A percentile compares a stretch with the other conserved stretches of the same genome.
Evolutionary conservation across 345 rosid genomes (phyloP).

Genomic region (Hypericum perforatum): DNA sequence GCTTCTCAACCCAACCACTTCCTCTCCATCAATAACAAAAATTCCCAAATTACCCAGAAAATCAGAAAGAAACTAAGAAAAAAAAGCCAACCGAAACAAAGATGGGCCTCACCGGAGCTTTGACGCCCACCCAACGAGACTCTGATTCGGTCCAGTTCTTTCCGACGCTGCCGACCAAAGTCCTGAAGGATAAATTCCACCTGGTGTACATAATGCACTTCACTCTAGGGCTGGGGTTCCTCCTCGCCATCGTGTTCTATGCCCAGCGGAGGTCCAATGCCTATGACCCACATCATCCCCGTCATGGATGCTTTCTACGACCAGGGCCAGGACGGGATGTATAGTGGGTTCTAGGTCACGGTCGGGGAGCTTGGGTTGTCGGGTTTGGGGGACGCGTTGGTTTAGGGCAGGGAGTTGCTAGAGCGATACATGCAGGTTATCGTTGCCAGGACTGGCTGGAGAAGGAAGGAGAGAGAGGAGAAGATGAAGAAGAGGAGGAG

Average conservation of each 20-base stretch:
- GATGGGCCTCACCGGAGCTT: constrained; percentile 36
- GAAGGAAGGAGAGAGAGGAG: too few species aligned
- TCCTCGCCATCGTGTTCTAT: constrained; percentile 47
- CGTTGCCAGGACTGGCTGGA: constrained; percentile 92
- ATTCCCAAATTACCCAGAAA: too few species aligned
- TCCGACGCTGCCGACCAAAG: constrained; percentile 14
- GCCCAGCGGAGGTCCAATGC: constrained; percentile 57
- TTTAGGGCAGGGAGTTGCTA: constrained; percentile 91
- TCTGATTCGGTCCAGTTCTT: constrained; percentile 50
- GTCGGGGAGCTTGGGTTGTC: constrained; percentile 44
- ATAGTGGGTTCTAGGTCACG: constrained; percentile 56
- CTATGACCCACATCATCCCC: constrained; percentile 52
- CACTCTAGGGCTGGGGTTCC: constrained; percentile 66
- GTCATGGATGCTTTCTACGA: constrained; percentile 58
- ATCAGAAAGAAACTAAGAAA: too few species aligned
- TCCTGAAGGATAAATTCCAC: constrained; percentile 54
- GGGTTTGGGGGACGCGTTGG: constrained; percentile 77
- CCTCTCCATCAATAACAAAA: too few species aligned
- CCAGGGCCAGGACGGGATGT: constrained; percentile 66
- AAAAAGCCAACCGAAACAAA: too few species aligned
- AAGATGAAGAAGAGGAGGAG: too few species aligned
- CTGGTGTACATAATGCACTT: constrained; percentile 83
- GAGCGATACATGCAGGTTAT: constrained; percentile 89
- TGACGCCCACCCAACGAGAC: constrained; percentile 22
- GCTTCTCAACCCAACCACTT: too few species aligned